Percentiles rank a stretch among this genome's conserved stretches.
Evolutionary conservation across 768 basidiomycete genomes (phyloP).

Genomic region (Hygrophorus pudorinus): DNA sequence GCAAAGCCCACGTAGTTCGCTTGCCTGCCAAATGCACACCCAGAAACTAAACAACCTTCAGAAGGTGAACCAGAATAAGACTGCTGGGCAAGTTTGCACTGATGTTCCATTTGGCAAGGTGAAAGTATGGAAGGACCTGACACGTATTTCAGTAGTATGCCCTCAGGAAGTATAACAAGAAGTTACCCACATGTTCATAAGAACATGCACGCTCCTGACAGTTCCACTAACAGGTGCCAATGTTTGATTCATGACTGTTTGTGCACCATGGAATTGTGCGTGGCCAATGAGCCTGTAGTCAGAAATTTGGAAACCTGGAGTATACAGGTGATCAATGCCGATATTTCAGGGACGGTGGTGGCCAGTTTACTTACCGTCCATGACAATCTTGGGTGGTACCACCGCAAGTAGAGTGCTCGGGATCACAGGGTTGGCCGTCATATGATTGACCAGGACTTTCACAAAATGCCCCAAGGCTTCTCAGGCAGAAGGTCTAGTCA

Average conservation of each 20-base stretch:
- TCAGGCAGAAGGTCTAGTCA: slow-evolving; percentile 4
- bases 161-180: too few relatives aligned
- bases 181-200: slow-evolving; percentile 72
- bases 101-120: slow-evolving; percentile 53
- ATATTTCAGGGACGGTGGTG: neutral
- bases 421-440: slow-evolving; percentile 62
- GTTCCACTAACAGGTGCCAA: slow-evolving; percentile 43
- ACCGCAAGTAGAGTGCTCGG: slow-evolving; percentile 67
- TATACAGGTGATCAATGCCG: neutral
- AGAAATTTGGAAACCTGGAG: slow-evolving; percentile 55
- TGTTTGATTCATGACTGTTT: slow-evolving; percentile 44
- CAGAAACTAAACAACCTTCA: slow-evolving; percentile 22
- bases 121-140: slow-evolving; percentile 56
- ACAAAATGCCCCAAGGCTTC: slow-evolving; percentile 62
- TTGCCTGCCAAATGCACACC: slow-evolving; percentile 70
- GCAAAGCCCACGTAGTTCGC: slow-evolving; percentile 55
- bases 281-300: slow-evolving; percentile 68
- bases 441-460: slow-evolving; percentile 62
- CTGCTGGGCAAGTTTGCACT: slow-evolving; percentile 68
- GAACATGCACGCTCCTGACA: slow-evolving; percentile 62
- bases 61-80: slow-evolving; percentile 15
- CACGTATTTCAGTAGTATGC: too few relatives aligned
- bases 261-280: slow-evolving; percentile 60
- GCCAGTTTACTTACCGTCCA: slow-evolving; percentile 43
- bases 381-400: slow-evolving; percentile 58